These are phyloP conservation scores for Sanghuangporus sanghuang DNA, from an alignment of 1,284 basidiomycete species.

Conservation along the genomic window DNA sequence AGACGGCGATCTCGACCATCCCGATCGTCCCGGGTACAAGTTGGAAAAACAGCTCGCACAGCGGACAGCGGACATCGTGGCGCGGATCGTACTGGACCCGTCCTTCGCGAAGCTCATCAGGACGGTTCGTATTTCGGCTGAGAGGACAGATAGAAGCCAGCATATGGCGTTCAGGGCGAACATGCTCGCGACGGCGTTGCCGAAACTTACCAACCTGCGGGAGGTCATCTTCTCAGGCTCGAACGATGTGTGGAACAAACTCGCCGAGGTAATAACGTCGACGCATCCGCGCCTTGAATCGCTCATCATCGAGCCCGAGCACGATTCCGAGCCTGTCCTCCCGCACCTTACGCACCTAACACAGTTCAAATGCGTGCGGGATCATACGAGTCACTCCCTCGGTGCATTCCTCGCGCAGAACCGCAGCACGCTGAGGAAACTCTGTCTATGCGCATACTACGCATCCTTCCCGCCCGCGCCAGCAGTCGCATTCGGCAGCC, in stretches of 20 bases:
- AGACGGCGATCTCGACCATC: constrained; percentile 10
- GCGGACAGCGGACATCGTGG: constrained; percentile 67
- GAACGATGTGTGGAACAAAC: constrained; percentile 45
- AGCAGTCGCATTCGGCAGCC: constrained; percentile 51
- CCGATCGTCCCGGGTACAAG: constrained; percentile 14
- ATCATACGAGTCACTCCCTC: constrained; percentile 34
- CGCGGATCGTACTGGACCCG: constrained; percentile 55
- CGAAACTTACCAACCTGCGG: constrained; percentile 52
- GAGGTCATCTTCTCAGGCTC: constrained; percentile 58
- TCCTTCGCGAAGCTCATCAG: constrained; percentile 53
- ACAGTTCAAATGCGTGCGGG: constrained; percentile 48
- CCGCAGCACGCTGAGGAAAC: constrained; percentile 45
- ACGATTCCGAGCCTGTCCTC: constrained; percentile 41
- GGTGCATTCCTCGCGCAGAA: constrained; percentile 49
- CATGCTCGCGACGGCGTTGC: constrained; percentile 63
- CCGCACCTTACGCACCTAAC: constrained; percentile 54
- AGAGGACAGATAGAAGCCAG: constrained; percentile 40
- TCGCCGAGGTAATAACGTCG: constrained; percentile 48
- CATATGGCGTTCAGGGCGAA: constrained; percentile 61
- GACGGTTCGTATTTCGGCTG: constrained; percentile 54
- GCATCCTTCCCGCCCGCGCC: constrained; percentile 51
- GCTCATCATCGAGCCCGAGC: constrained; percentile 37
- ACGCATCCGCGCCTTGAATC: constrained; percentile 46
- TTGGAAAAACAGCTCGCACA: constrained; percentile 49
- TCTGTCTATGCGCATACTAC: constrained; percentile 48